Evolutionary conservation across 2,329 filamentous ascomycete genomes (phyloP).

Genomic region (Sclerotinia glacialis): DNA sequence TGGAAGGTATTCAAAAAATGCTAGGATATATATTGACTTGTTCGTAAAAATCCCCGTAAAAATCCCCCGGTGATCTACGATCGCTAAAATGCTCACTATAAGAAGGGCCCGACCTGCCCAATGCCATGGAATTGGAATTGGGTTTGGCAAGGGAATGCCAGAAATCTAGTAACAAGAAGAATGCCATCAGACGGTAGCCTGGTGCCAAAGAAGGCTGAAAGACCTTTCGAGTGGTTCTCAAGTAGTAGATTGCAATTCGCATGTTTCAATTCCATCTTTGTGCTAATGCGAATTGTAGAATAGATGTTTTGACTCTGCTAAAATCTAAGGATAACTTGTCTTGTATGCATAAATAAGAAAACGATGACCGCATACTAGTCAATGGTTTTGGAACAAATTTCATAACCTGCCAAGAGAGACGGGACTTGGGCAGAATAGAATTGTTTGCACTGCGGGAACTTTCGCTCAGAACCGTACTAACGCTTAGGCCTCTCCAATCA

Average conservation of each 20-base stretch:
- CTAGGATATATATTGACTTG: background rate
- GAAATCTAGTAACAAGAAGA: background rate
- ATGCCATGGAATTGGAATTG: background rate
- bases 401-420: background rate
- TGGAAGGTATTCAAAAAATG: no score
- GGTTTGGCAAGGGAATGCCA: background rate
- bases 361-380: background rate
- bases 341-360: background rate
- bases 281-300: background rate
- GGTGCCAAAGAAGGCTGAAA: conserved; percentile 1
- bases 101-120: background rate
- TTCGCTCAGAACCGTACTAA: background rate
- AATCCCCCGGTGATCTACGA: background rate
- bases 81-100: background rate
- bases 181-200: background rate
- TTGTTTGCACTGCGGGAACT: background rate
- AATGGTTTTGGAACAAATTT: background rate
- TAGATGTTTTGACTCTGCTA: background rate
- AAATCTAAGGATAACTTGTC: background rate
- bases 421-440: background rate
- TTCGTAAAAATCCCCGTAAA: background rate
- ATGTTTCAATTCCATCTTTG: background rate
- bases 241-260: background rate
- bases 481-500: background rate
- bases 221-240: background rate